Evolutionary conservation across 139 green algal species (phyloP), one percentile per base, ranked within the genome.

Genomic region (Microglena sp.): DNA sequence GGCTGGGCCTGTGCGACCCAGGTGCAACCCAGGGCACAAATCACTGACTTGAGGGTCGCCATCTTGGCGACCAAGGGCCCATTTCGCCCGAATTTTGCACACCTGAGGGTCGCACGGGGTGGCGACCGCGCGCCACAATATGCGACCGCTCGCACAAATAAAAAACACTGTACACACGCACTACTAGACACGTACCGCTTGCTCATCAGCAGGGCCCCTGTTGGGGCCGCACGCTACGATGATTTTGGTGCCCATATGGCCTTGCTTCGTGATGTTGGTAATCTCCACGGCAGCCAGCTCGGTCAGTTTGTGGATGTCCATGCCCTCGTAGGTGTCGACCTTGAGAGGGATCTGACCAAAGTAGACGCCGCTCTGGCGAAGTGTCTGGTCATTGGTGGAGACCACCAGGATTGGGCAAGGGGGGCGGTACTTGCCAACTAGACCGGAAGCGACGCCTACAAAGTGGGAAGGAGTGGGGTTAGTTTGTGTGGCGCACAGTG

Each of bases 371-470:
- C 62, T 67, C 44, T 78, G 72, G 2, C 74, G 62, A 56, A 84
- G 67, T 53, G 84, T 74, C 7, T 40, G 58, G 33, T 80, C 79
- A 31, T 77, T 61, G 30, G 69, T 72, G 40, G 66, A 72, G 2
- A 76, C 55, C 46, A 75, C 66, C 2, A 88, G 64, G 6, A 84
- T 61, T 27, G 74, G 78, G 62, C 74, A 84, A 21, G 75, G 73
- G 22, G 84, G 84, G 1, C 84, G 69, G 73, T 88, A 90, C 75
- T 87, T 87, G 50, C 73, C 61, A 6, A 90, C 67, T 29, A 86
- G 64, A 71, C 75, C 26, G 4, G 64, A 58, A 1, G 77, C 77
- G 0, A 22, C 55, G 54, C 71, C 75, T 53, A 34, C 26, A 11
- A n/a, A n/a, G 28, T 40, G 1, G n/a, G 33, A 31, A 15, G 54